Percentiles rank a stretch among this genome's conserved stretches.
Conservation (phyloP, 1,284 basidiomycete genomes). For the Volvariella volvacea region DNA sequence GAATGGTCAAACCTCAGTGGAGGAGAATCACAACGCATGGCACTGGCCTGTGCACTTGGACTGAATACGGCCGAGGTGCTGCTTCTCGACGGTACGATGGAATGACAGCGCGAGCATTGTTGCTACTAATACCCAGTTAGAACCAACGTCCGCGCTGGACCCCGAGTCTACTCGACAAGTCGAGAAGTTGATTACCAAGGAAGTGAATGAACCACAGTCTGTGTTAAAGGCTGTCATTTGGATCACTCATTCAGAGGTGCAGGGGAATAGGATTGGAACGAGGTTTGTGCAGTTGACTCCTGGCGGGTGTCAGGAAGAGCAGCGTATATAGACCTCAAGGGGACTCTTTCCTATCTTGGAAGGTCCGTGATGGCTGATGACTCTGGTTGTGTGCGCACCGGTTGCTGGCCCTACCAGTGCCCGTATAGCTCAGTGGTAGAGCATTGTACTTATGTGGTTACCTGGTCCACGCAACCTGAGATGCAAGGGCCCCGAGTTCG, state of each 20-base stretch:
- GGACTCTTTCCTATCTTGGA: no score
- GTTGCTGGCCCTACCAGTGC: conserved; percentile 14
- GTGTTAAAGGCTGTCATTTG: conserved; percentile 71
- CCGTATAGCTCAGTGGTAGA: conserved; percentile 50
- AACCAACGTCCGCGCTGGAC: conserved; percentile 85
- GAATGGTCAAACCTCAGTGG: conserved; percentile 76
- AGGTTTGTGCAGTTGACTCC: conserved; percentile 51
- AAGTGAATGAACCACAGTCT: conserved; percentile 41
- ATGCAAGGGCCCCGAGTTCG: conserved; percentile 50
- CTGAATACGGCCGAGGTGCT: conserved; percentile 72
- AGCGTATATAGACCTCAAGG: background rate
- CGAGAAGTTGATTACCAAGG: conserved; percentile 52
- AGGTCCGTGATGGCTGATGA: no score
- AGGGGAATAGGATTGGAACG: conserved; percentile 68
- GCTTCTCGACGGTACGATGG: conserved; percentile 71
- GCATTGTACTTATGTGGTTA: conserved; percentile 52
- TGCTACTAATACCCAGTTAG: conserved; percentile 29
- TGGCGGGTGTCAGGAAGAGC: conserved; percentile 42
- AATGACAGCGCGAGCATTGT: conserved; percentile 1
- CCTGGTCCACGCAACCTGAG: conserved; percentile 17
- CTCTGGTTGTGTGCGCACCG: no score
- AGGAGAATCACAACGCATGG: conserved; percentile 79
- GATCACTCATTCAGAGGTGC: conserved; percentile 84
- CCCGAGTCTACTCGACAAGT: conserved; percentile 57
- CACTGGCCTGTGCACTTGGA: conserved; percentile 67